These are phyloP conservation scores for Colletotrichum theobromicola DNA, from an alignment of 2,329 filamentous ascomycete species.

Conservation along the genomic window DNA sequence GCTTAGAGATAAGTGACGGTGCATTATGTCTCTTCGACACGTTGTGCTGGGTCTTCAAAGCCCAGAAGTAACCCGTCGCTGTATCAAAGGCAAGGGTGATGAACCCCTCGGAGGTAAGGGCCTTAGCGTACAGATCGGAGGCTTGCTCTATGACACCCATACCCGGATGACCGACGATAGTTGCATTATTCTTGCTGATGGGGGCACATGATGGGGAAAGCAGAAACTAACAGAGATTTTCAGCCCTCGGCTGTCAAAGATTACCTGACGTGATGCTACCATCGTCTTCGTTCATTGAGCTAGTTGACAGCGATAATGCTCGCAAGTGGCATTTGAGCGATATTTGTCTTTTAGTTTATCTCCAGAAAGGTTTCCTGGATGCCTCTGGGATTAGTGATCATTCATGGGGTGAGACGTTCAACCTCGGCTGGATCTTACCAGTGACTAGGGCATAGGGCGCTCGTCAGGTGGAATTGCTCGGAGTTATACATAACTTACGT, in stretches of 20 bases:
- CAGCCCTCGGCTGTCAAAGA: background rate
- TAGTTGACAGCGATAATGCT: background rate
- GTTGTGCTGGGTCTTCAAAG: background rate
- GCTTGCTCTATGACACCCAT: background rate
- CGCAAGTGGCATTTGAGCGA: background rate
- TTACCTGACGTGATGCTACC: background rate
- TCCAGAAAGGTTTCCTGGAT: too few species aligned
- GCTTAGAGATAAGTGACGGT: background rate
- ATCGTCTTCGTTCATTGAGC: background rate
- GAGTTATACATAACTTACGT: too few species aligned
- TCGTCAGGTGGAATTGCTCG: background rate
- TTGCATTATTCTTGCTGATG: background rate
- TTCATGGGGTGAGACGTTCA: background rate
- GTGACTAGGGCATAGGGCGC: background rate
- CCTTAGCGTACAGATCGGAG: background rate
- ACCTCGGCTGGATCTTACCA: background rate
- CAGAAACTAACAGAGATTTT: background rate
- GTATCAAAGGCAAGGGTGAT: background rate
- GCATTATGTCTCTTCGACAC: background rate
- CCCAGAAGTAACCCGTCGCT: background rate
- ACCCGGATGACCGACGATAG: background rate
- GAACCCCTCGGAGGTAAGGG: background rate
- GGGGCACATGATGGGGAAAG: background rate
- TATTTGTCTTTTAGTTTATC: background rate
- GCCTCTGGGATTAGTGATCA: background rate